Base-by-base conservation (phyloP, 257 asterid species). In the Nicotiana sylvestris region DNA sequence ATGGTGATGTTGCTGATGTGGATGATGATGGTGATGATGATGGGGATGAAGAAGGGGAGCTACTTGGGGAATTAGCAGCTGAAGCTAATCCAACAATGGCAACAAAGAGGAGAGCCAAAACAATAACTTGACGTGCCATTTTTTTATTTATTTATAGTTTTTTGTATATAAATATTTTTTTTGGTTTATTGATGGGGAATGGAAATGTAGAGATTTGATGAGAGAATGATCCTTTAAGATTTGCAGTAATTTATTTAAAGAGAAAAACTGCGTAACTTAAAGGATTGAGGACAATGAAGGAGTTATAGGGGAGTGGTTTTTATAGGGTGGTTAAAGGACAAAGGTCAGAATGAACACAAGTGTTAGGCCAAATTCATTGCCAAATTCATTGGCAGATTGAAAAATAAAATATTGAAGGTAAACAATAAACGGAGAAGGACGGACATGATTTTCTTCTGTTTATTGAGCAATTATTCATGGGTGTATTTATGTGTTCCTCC, bases 61-160 rank as follows among this genome's bases (percentile, higher is more conserved):
- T 11, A 67, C 72, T 53, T 0, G 96, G 96, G 11, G 92, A 76
- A 35, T 89, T 85, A 78, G 91, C 94, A 21, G 93, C 94, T 17
- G 97, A 85, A 21, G 82, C 94, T 79, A 82, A 85, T 4, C 91
- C 95, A 11, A 72, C 87, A 15, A 87, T 46, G 81, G 86, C 95
- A 76, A 88, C 84, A 81, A 91, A 79, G 77, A 91, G 32, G 33
- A 92, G 46, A 37, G 91, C 92, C 49, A 92, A 85, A 17, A 84
- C 88, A 66, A 87, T 56, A 81, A 79, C 66, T 61, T 89, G 95
- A 43, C 93, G 93, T 13, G 91, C 94, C 98, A 93, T 93, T 85
- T 84, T 12, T 35, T 60, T 29, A 5, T 74, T 11, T 0, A 1
- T 35, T 13, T 21, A 21, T 21, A 21, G 21, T 21, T 3, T 77